phyloP scores from a whole-genome alignment of 2,329 filamentous ascomycete species.

The Phaeosphaeriaceae sp. region DNA sequence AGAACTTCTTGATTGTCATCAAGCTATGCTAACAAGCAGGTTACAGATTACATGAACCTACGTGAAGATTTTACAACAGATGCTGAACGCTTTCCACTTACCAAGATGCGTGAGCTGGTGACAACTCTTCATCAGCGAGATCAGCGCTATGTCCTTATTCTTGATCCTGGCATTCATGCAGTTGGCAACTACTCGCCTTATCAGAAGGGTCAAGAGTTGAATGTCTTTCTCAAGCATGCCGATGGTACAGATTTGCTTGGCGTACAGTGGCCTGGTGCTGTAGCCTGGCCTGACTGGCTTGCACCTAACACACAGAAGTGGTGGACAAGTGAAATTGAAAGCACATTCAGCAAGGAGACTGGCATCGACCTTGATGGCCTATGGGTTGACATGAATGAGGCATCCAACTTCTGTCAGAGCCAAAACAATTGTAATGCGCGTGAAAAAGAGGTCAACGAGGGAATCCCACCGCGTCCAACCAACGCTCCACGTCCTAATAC shows the following conservation, averaged over 20 bases:
- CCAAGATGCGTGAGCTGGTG: constrained; percentile 69
- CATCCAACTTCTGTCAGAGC: constrained; percentile 45
- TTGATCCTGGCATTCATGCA: constrained; percentile 66
- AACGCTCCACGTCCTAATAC: constrained; percentile 62
- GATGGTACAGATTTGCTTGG: constrained; percentile 66
- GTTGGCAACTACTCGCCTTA: constrained; percentile 63
- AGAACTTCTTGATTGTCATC: no score
- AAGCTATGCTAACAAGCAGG: constrained; percentile 49
- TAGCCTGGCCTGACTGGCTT: constrained; percentile 81
- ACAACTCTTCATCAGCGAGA: constrained; percentile 69
- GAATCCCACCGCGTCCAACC: constrained; percentile 63
- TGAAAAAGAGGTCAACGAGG: constrained; percentile 45
- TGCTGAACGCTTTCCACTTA: constrained; percentile 66
- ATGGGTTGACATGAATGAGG: constrained; percentile 60
- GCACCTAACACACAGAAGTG: constrained; percentile 66
- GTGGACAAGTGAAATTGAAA: constrained; percentile 72
- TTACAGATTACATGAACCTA: constrained; percentile 72
- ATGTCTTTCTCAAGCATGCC: constrained; percentile 58
- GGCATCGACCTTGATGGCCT: constrained; percentile 79
- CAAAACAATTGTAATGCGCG: constrained; percentile 55
- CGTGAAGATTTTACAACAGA: constrained; percentile 70
- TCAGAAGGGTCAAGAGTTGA: constrained; percentile 65
- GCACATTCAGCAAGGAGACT: constrained; percentile 67
- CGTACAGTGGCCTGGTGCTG: constrained; percentile 78
- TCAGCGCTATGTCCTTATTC: constrained; percentile 78